Base-by-base conservation (phyloP, 768 basidiomycete genomes). In the Roridomyces roridus region DNA sequence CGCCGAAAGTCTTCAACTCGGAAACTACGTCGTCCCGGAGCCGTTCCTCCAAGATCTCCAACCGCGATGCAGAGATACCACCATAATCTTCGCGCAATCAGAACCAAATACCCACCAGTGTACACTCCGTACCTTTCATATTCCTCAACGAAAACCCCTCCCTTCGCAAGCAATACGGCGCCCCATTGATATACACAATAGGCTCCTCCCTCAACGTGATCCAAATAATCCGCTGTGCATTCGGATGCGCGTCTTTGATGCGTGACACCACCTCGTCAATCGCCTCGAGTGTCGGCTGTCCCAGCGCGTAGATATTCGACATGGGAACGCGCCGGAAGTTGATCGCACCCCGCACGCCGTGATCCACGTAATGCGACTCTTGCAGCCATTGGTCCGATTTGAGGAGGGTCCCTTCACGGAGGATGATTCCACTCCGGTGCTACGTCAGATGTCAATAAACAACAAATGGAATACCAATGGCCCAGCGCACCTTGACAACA, bases 11-110 rank as follows among this genome's bases (percentile, higher is more conserved):
- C 31, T 83, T 78, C 26, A 98, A 72, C 69, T 99, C 97, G 2
- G 88, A 76, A 31, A 93, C 74, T 10, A 98, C 91, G 72, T 99
- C 97, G 47, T 89, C 86, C 62, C 87, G 87, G 7, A 99, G 81
- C 24, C 96, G 82, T 52, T 96, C 92, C 70, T 99, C 97, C 25
- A 98, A 78, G 3, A 89, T 82, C 70, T 98, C 97, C 43, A 98
- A 74, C 12, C 97, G 85, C 24, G 88, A 86, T 4, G 92, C 85
- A 0, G 96, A 96, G 47, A 99, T 98, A 4, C 97, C 97, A 41
- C 94, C 92, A 73, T 95, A 98, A 72, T 97, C 95, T 92, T 10
- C n/a, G n/a, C n/a, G n/a, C n/a, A n/a, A n/a, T n/a, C n/a, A n/a
- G n/a, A n/a, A n/a, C n/a, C n/a, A n/a, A n/a, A n/a, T n/a, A n/a